Base-by-base conservation (phyloP, 345 rosid species). In the Brassica cretica region DNA sequence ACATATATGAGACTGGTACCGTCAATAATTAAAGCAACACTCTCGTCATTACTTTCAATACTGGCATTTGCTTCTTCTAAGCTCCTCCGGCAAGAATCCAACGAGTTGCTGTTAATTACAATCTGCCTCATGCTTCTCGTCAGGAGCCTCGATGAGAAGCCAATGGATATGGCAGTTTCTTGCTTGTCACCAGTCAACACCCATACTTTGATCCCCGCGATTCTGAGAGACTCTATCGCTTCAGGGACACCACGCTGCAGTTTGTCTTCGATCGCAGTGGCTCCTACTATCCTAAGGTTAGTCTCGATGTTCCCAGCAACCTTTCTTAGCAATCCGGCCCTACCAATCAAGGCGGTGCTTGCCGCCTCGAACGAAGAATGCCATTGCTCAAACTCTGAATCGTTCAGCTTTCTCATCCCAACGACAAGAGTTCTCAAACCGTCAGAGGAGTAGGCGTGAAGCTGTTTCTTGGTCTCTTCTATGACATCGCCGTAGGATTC, bases 161-260 rank as follows among this genome's bases (percentile, higher is more conserved):
- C 99, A 82, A 93, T 96, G 6, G 98, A 91, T 83, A 96, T 90
- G 70, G 99, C 98, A 55, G 99, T 93, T 89, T 96, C 99, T 84
- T 93, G 97, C 84, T 96, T 96, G 88, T 96, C 99, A 68, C 99
- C 98, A 32, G 98, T 96, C 86, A 96, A 84, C 56, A 96, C 96
- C 98, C 99, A 96, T 46, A 96, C 95, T 84, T 91, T 90, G 56
- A 96, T 88, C 63, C 90, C 98, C 2, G 98, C 98, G 11, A 73
- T 86, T 78, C 96, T 86, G 25, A 96, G 88, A 71, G 97, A 87
- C 75, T 96, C 95, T 64, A 96, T 96, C 77, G 98, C 94, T 83
- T 91, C 93, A 1, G 99, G 97, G 29, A 96, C 99, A 73, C 99
- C 98, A 84, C 77, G 71, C 75, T 96, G 99, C 74, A 96, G 75